Evolutionary conservation across 768 basidiomycete species (phyloP), one percentile per base, ranked within the genome.

Genomic region (Rhizopogon vinicolor): DNA sequence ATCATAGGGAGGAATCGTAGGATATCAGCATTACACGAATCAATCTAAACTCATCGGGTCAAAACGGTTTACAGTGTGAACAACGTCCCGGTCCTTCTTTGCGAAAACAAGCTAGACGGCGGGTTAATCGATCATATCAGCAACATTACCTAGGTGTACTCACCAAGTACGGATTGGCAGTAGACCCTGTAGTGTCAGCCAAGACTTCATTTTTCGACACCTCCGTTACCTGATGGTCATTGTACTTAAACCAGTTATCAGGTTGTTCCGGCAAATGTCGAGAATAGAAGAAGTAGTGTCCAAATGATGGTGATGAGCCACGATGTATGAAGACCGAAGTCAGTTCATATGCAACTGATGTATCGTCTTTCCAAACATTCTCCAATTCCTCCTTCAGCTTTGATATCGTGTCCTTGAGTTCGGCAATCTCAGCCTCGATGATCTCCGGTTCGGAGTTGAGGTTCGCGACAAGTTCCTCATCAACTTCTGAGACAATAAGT

Each of bases 211-310:
- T 83, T 63, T 90, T 89, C 8, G 79, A 71, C 0, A 93, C 90
- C 28, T 83, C 78, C 3, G 83, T 78, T 8, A 98, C 92, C 56
- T 83, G 85, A 39, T 91, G 91, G 67, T 98, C 95, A 67, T 98
- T 98, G 74, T 96, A 93, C 73, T 96, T 96, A 80, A 94, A 93
- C 92, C 94, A 98, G 43, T 80, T 78, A 55, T 97, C 88, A 10
- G 86, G 86, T 22, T 83, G 72, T 46, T 83, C 81, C 1, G 93
- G 95, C 13, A 97, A 76, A 68, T 93, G 80, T 41, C 93, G 81
- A 53, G 94, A 91, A 69, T 96, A 97, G 71, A 98, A 92, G 78
- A 93, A 98, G 71, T 97, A 97, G 67, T 97, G 95, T 3, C 93
- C 93, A 73, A 85, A 93, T 7, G 88, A 89, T 2, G 91, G 86